Evolutionary conservation across 2,329 filamentous ascomycete species (phyloP).

Genomic region (Cordyceps militaris): DNA sequence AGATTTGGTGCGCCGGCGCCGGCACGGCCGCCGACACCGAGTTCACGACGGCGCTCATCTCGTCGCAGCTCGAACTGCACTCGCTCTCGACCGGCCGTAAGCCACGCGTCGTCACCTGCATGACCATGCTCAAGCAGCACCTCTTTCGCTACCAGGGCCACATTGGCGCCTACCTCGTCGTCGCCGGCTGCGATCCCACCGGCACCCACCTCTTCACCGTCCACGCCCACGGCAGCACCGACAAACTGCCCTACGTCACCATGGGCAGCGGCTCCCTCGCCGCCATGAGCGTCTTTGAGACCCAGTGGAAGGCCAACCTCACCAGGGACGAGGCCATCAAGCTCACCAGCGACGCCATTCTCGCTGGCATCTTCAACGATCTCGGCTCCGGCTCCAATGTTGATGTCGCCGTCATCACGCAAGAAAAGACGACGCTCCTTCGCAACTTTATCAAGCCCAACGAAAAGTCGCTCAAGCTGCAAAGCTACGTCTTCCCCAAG

Average conservation of each 20-base stretch:
- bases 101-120: conserved; percentile 95
- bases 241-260: conserved; percentile 98
- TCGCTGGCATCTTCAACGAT: conserved; percentile 98
- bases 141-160: conserved; percentile 97
- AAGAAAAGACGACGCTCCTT: conserved; percentile 89
- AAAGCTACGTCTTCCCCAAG: conserved; percentile 83
- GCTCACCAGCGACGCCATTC: conserved; percentile 77
- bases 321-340: conserved; percentile 75
- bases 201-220: conserved; percentile 95
- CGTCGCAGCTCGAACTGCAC: conserved; percentile 96
- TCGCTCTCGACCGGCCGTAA: conserved; percentile 92
- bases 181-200: conserved; percentile 93
- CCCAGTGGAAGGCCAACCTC: conserved; percentile 78
- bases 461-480: conserved; percentile 80
- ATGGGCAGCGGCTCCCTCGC: conserved; percentile 96
- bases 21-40: conserved; percentile 97
- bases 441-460: conserved; percentile 93
- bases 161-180: conserved; percentile 95
- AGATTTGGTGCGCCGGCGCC: conserved; percentile 98
- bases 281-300: conserved; percentile 97
- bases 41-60: conserved; percentile 98
- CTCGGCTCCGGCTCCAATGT: conserved; percentile 95
- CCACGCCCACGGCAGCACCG: conserved; percentile 94
- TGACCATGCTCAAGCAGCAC: conserved; percentile 99
- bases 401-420: conserved; percentile 90